Percentiles rank a stretch among this genome's conserved stretches.
These are phyloP conservation scores for Crassisporium funariophilum DNA, from an alignment of 768 basidiomycete species.

Conservation along the genomic window DNA sequence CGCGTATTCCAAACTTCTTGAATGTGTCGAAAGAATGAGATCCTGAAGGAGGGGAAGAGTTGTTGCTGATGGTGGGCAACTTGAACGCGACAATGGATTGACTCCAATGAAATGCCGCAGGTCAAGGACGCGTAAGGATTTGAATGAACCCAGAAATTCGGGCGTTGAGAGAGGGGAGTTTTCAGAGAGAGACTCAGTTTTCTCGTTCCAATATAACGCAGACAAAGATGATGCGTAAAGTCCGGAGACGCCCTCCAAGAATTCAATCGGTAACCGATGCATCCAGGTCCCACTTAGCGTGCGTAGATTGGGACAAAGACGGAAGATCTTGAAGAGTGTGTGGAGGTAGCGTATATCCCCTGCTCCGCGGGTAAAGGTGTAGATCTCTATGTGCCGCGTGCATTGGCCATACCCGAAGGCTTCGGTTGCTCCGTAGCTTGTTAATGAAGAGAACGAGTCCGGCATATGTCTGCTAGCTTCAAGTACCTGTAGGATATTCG, in stretches of 20 bases:
- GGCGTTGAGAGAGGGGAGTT: slow-evolving; percentile 29
- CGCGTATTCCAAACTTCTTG: slow-evolving; percentile 39
- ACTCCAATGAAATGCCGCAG: slow-evolving; percentile 42
- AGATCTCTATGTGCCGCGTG: slow-evolving; percentile 51
- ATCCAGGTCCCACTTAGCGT: slow-evolving; percentile 52
- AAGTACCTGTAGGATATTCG: slow-evolving; percentile 38
- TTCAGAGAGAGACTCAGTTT: slow-evolving; percentile 14
- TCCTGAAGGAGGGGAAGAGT: slow-evolving; percentile 44
- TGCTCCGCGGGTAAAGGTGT: slow-evolving; percentile 45
- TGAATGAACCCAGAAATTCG: slow-evolving; percentile 43
- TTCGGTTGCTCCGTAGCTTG: slow-evolving; percentile 8
- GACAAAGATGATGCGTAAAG: slow-evolving; percentile 44
- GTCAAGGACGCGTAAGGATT: slow-evolving; percentile 45
- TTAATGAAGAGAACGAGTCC: slow-evolving; percentile 1
- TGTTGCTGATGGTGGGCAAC: slow-evolving; percentile 18
- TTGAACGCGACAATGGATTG: slow-evolving; percentile 19
- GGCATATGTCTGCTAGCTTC: slow-evolving; percentile 22
- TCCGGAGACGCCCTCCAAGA: slow-evolving; percentile 41
- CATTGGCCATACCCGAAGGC: slow-evolving; percentile 40
- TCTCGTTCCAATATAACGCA: slow-evolving; percentile 49
- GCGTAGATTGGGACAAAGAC: slow-evolving; percentile 45
- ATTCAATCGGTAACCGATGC: slow-evolving; percentile 42
- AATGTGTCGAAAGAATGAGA: slow-evolving; percentile 44
- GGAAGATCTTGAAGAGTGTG: slow-evolving; percentile 45
- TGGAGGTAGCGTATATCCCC: slow-evolving; percentile 40